Evolutionary conservation across 1,139 yeast genomes (phyloP), one percentile per base, ranked within the genome.

Genomic region (Suhomyces panamericanus): DNA sequence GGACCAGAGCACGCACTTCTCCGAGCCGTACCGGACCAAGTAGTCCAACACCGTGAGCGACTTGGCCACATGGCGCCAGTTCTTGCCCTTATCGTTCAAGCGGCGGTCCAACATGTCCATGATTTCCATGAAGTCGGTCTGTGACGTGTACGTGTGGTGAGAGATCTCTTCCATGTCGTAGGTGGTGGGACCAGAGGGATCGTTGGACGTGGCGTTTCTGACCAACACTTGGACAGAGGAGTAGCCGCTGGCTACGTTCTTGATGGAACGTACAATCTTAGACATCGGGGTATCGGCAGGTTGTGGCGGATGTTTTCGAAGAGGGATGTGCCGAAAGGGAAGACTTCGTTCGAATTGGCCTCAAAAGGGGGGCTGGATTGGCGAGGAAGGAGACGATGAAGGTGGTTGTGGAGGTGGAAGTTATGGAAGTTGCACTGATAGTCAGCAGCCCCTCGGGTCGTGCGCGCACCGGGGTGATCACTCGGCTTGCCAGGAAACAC

Each of bases 1-100:
- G 48, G 95, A 85, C 99, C 99, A 93, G 43, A 85, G 73, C 8
- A 93, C 96, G 59, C 95, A 95, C 57, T 87, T 87, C 55, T 93
- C 97, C 26, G 93, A 80, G 22, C 98, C 99, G 52, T 77, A 80
- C 55, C 95, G 81, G 22, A 93, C 90, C 53, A 93, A 75, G 65
- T 85, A 93, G 60, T 93, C 98, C 58, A 93, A 75, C 12, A 93
- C 86, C 1, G 96, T 87, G 55, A 93, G 75, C 2, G 95, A 82
- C 66, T 93, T 95, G 53, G 95, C 93, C 37, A 93, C 93, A 66
- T 93, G 99, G 54, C 97, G 81, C 99, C 99, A 93, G 68, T 93
- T 88, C 65, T 91, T 93, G 49, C 99, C 99, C 72, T 91, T 91
- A 62, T 93, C 99, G 61, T 93, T 93, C 56, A 95, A 74, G 53